Conservation (phyloP, 768 basidiomycete genomes). For the Cyathus striatus region DNA sequence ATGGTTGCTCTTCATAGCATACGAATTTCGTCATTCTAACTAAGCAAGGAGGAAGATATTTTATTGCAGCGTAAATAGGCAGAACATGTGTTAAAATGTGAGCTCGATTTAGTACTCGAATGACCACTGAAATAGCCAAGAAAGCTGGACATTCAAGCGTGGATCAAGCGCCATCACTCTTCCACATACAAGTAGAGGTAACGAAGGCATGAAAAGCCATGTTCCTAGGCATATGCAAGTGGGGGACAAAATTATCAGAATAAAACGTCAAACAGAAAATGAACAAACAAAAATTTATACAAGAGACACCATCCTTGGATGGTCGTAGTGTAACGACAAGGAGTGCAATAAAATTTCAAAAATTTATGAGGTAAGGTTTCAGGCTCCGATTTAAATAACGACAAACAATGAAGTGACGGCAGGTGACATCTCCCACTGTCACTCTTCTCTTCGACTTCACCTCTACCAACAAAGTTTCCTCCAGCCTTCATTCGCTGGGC, state of each 20-base stretch:
- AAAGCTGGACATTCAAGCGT: constrained; percentile 68
- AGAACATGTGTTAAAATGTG: no score
- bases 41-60: no score
- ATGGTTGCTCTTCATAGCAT: no score
- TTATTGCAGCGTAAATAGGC: no score
- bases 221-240: constrained; percentile 75
- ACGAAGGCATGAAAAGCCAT: constrained; percentile 72
- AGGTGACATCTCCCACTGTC: constrained; percentile 9
- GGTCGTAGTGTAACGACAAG: background rate
- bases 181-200: constrained; percentile 74
- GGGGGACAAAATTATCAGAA: constrained; percentile 27
- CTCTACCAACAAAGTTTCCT: constrained; percentile 30
- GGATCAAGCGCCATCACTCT: constrained; percentile 59
- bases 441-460: constrained; percentile 22
- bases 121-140: constrained; percentile 41
- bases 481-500: constrained; percentile 19
- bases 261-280: constrained; percentile 5
- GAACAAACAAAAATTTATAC: constrained; percentile 8
- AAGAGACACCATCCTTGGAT: no score
- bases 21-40: no score
- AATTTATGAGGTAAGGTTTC: background rate
- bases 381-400: constrained; percentile 17
- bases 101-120: constrained; percentile 77
- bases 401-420: constrained; percentile 19
- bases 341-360: background rate